Conservation (phyloP, 1,284 basidiomycete genomes). For the Pseudozyma pruni region DNA sequence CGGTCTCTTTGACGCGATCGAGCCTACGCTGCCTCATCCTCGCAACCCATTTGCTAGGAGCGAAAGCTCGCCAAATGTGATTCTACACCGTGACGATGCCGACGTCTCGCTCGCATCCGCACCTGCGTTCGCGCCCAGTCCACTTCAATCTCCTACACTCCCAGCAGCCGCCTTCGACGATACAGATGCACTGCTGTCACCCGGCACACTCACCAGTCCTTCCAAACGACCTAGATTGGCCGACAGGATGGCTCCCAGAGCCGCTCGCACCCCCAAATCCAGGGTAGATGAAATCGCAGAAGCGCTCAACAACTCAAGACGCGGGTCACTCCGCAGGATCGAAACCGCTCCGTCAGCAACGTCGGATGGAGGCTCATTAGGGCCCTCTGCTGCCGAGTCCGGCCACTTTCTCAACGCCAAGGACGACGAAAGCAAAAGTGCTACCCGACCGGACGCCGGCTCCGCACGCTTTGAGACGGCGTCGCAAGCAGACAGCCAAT, state of each 20-base stretch:
- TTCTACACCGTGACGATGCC: constrained; percentile 8
- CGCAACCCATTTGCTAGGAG: constrained; percentile 36
- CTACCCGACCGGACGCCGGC: constrained; percentile 15
- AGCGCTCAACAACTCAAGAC: constrained; percentile 10
- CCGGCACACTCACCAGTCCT: constrained; percentile 25
- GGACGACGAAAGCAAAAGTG: constrained; percentile 2
- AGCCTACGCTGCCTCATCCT: constrained; percentile 17
- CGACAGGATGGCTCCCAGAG: constrained; percentile 41
- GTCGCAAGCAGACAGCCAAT: constrained; percentile 27
- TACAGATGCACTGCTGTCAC: constrained; percentile 5
- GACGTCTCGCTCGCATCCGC: neutral
- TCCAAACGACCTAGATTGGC: constrained; percentile 38
- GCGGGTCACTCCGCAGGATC: constrained; percentile 28
- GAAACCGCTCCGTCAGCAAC: constrained; percentile 35
- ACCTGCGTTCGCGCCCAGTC: constrained; percentile 12
- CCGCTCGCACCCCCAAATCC: constrained; percentile 15
- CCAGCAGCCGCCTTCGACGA: constrained; percentile 2
- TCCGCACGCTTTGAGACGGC: constrained; percentile 3
- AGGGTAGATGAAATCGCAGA: constrained; percentile 18
- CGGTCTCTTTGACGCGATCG: constrained; percentile 42
- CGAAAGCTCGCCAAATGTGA: constrained; percentile 31
- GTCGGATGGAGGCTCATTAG: neutral
- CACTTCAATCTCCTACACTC: constrained; percentile 21
- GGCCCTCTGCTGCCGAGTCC: neutral
- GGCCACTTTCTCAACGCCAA: neutral